These are phyloP conservation scores for Torulaspora quercuum DNA, from an alignment of 805 yeast genomes.

Conservation along the genomic window DNA sequence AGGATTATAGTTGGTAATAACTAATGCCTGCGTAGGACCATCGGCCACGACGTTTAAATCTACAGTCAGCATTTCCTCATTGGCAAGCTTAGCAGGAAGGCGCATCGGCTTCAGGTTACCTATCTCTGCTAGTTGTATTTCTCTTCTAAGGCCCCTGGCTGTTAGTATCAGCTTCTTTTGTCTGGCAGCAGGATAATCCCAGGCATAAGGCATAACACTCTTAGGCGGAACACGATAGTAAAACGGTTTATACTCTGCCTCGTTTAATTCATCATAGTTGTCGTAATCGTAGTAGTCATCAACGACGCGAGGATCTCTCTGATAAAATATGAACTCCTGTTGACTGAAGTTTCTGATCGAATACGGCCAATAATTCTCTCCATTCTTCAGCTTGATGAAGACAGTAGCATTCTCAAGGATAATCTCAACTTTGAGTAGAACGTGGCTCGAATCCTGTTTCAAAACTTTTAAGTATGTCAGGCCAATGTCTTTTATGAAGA, in stretches of 20 bases:
- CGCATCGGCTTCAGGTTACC: constrained; percentile 88
- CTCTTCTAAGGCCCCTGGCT: constrained; percentile 68
- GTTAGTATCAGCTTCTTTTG: constrained; percentile 75
- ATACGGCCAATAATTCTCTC: constrained; percentile 84
- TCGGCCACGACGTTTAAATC: constrained; percentile 93
- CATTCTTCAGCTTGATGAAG: constrained; percentile 69
- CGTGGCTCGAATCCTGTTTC: constrained; percentile 62
- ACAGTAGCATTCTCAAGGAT: constrained; percentile 77
- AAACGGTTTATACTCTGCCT: constrained; percentile 66
- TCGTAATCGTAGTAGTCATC: constrained; percentile 39
- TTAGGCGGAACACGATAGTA: constrained; percentile 78
- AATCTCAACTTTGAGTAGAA: constrained; percentile 67
- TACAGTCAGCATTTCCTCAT: constrained; percentile 50
- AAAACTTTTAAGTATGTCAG: constrained; percentile 68
- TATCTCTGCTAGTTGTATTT: constrained; percentile 84
- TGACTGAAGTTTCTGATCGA: constrained; percentile 88
- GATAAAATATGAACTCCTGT: constrained; percentile 80
- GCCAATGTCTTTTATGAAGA: constrained; percentile 80
- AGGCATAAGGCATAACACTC: constrained; percentile 96
- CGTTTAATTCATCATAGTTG: constrained; percentile 59
- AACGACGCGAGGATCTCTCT: constrained; percentile 62
- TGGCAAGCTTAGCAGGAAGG: constrained; percentile 47
- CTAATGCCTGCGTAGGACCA: constrained; percentile 88
- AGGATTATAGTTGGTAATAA: constrained; percentile 79
- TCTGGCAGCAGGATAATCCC: constrained; percentile 93